These are phyloP conservation scores for Penicillium coprophilum DNA, from an alignment of 495 filamentous ascomycete species.

Conservation along the genomic window DNA sequence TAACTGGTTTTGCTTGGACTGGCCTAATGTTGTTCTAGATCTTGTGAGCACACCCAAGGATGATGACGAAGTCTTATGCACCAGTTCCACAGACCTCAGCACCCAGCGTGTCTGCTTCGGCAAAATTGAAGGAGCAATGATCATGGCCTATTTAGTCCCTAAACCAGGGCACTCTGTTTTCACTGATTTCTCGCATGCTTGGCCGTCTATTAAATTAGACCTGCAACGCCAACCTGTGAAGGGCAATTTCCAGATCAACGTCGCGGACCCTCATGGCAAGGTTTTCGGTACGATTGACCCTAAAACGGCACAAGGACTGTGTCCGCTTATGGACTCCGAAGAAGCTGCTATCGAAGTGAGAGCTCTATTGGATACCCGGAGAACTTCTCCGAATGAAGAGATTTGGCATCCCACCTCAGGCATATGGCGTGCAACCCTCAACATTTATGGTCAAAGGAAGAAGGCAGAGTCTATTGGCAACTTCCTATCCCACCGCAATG, in stretches of 20 bases:
- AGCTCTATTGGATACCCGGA: slow-evolving; percentile 63
- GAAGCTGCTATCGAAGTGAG: slow-evolving; percentile 59
- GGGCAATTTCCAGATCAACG: slow-evolving; percentile 58
- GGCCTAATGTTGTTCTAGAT: slow-evolving; percentile 18
- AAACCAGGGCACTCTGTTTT: slow-evolving; percentile 56
- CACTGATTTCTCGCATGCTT: slow-evolving; percentile 40
- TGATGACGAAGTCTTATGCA: slow-evolving; percentile 48
- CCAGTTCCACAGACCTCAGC: slow-evolving; percentile 44
- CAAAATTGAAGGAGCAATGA: slow-evolving; percentile 64
- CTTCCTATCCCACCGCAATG: slow-evolving; percentile 59
- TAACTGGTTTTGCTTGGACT: background rate
- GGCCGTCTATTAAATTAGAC: slow-evolving; percentile 72
- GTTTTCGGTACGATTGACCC: slow-evolving; percentile 75
- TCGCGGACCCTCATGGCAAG: slow-evolving; percentile 65
- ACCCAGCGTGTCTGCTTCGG: slow-evolving; percentile 81
- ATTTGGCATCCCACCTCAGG: slow-evolving; percentile 54
- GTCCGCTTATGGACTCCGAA: slow-evolving; percentile 62
- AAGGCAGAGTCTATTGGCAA: slow-evolving; percentile 61
- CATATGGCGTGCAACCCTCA: slow-evolving; percentile 61
- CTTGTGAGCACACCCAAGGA: slow-evolving; percentile 24
- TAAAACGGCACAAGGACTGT: slow-evolving; percentile 64
- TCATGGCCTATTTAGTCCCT: slow-evolving; percentile 69
- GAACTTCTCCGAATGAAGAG: slow-evolving; percentile 53
- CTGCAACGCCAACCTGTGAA: slow-evolving; percentile 57
- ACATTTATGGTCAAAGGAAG: slow-evolving; percentile 77